Conservation (phyloP, 805 yeast species). For the Zygosaccharomyces rouxii region DNA sequence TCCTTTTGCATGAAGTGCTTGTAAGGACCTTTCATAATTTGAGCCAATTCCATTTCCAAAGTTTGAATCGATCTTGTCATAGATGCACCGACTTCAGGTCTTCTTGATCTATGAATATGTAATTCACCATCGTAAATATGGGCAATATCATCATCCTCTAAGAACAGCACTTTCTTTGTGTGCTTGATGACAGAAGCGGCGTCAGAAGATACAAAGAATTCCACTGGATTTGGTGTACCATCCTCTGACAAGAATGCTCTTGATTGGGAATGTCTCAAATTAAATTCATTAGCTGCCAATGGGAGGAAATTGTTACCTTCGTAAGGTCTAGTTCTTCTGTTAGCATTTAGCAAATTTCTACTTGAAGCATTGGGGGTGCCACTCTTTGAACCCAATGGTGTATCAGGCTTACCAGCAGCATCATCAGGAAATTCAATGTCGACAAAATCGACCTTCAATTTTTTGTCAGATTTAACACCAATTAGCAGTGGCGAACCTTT, state of each 20-base stretch:
- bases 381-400: slow-evolving; percentile 20
- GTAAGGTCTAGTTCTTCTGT: slow-evolving; percentile 12
- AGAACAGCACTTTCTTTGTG: slow-evolving; percentile 91
- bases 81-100: slow-evolving; percentile 73
- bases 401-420: slow-evolving; percentile 35
- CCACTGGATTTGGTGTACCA: slow-evolving; percentile 88
- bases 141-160: slow-evolving; percentile 98
- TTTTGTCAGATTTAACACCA: slow-evolving; percentile 94
- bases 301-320: slow-evolving; percentile 39
- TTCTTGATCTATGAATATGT: slow-evolving; percentile 94
- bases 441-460: slow-evolving; percentile 94
- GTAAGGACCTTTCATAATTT: slow-evolving; percentile 96
- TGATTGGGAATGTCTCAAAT: slow-evolving; percentile 83
- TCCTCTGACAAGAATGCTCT: slow-evolving; percentile 96
- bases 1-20: slow-evolving; percentile 98
- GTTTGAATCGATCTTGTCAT: slow-evolving; percentile 95
- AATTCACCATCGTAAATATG: slow-evolving; percentile 97
- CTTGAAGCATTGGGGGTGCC: slow-evolving; percentile 8
- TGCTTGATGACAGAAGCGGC: slow-evolving; percentile 95
- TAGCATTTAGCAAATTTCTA: slow-evolving; percentile 7
- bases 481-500: slow-evolving; percentile 96
- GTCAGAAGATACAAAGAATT: slow-evolving; percentile 93
- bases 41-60: slow-evolving; percentile 92
- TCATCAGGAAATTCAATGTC: slow-evolving; percentile 94
- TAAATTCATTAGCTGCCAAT: slow-evolving; percentile 49